Conservation (phyloP, 192 early-diverging fungal genomes). For the Diversispora epigaea region DNA sequence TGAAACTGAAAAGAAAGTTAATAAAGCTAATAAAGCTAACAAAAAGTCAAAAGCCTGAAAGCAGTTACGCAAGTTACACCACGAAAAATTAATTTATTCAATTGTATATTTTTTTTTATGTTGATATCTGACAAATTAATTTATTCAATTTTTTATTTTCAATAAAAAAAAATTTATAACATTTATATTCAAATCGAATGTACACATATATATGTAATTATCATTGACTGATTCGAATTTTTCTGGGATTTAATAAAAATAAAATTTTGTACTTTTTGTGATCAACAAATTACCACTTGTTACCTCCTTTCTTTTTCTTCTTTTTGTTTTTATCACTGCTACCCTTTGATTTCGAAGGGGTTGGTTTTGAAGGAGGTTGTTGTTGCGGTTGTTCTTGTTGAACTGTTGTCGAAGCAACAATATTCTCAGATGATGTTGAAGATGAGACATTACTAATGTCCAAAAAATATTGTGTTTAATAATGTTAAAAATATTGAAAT, state of each 20-base stretch:
- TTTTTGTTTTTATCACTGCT: constrained; percentile 30
- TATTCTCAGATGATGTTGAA: background rate
- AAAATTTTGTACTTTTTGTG: background rate
- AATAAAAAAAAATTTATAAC: too few species aligned
- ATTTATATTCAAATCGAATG: too few species aligned
- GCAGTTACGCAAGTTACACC: background rate
- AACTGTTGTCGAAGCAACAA: too few species aligned
- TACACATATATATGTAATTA: too few species aligned
- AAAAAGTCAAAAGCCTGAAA: background rate
- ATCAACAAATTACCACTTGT: background rate
- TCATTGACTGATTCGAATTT: too few species aligned
- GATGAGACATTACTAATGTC: background rate
- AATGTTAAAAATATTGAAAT: background rate
- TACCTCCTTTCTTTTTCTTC: constrained; percentile 35
- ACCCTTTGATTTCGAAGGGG: background rate
- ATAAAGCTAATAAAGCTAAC: background rate
- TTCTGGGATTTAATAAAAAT: background rate
- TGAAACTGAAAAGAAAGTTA: background rate
- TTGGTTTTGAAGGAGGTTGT: background rate
- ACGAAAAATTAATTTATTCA: too few species aligned
- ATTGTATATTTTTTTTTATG: too few species aligned
- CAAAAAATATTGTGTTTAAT: background rate
- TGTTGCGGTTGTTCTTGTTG: background rate
- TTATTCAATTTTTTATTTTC: too few species aligned
- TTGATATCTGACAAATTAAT: too few species aligned